A percentile compares a stretch with the other conserved stretches of the same genome.
Evolutionary conservation across 208 protist species (phyloP).

Genomic region (Naegleria gruberi): DNA sequence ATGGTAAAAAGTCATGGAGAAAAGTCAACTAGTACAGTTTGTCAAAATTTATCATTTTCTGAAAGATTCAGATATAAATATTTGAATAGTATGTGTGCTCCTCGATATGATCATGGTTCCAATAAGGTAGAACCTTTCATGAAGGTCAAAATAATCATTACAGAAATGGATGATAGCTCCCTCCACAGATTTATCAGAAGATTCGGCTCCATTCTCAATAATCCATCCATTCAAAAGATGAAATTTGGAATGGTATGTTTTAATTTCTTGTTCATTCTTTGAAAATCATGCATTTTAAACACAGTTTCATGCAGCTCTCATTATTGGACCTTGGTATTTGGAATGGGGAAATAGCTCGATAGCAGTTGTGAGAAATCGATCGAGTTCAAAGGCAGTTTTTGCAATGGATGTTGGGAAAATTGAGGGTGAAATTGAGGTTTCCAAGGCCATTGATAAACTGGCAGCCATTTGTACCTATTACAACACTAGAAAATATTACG

Average conservation of each 20-base stretch:
- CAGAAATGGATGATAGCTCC: background rate
- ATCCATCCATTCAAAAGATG: background rate
- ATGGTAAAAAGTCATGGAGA: too few species aligned
- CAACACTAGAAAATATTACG: background rate
- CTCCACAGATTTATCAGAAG: background rate
- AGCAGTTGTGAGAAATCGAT: background rate
- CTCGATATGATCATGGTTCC: background rate
- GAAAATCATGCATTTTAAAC: background rate
- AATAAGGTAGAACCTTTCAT: background rate
- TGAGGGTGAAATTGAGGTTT: background rate
- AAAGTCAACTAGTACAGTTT: background rate
- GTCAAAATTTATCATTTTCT: background rate
- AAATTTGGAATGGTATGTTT: background rate
- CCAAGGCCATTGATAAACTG: background rate
- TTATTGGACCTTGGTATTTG: conserved; percentile 8
- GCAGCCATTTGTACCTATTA: background rate
- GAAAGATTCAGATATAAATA: background rate
- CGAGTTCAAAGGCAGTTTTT: background rate
- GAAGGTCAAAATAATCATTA: conserved; percentile 1
- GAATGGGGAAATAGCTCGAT: background rate
- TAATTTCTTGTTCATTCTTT: background rate
- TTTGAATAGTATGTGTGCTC: background rate
- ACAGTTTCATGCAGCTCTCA: background rate
- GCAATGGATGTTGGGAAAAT: background rate
- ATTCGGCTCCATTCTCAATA: background rate